Base-by-base conservation (phyloP, 768 basidiomycete species). In the Boletus rex-veris region DNA sequence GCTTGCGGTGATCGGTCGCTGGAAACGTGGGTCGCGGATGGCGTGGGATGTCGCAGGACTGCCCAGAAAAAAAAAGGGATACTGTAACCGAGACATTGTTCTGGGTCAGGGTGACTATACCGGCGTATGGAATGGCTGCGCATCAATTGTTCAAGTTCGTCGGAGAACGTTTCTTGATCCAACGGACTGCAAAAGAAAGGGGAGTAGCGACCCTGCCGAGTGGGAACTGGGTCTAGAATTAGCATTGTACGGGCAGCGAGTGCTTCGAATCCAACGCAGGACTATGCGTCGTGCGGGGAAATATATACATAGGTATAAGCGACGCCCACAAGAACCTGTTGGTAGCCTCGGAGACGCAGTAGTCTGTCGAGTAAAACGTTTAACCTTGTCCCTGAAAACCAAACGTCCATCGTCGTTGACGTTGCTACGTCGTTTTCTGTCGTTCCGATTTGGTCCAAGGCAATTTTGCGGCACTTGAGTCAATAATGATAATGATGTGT, bases 381-480 rank as follows among this genome's bases (percentile, higher is more conserved):
- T 15, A 37, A n/a, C 16, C 11, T 45, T 42, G 48, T 45, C 33
- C 33, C 33, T 10, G 10, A 8, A 28, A 28, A 11, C 18, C 24
- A 44, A 21, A 30, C 12, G 16, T 14, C 18, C 19, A 14, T 24
- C 21, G 3, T n/a, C 7, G n/a, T 38, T 28, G 49, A 40, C n/a
- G 12, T 18, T 19, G 31, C 10, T 14, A 42, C 7, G 5, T 24
- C 4, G 12, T 38, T 11, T 11, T 8, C 12, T 28, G 35, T 30
- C 3, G 21, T 40, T 39, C 21, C 2, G 31, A 31, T 12, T 11
- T 26, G 15, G 58, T 15, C 48, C 58, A 48, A 55, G 35, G 35
- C 46, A 39, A n/a, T 37, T 14, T 2, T 42, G 38, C 19, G 59
- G 38, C 59, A 61, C 42, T 58, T 38, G 59, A 60, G 59, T 31